Evolutionary conservation across 1,284 basidiomycete species (phyloP).

Genomic region (Puccinia horiana): DNA sequence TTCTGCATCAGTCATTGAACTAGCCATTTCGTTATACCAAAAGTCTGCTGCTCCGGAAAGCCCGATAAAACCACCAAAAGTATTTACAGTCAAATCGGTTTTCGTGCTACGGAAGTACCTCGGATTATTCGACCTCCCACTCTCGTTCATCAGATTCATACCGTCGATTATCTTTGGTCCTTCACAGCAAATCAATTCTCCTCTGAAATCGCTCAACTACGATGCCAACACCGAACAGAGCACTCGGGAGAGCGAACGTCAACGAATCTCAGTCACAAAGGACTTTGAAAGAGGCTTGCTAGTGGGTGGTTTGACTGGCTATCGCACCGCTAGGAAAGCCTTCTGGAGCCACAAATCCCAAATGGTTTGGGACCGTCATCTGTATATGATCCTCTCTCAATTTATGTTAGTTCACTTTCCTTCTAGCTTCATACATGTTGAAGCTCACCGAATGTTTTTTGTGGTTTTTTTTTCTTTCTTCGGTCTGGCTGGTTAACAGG

Average conservation of each 20-base stretch:
- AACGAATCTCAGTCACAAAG: neutral
- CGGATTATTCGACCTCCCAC: slow-evolving; percentile 50
- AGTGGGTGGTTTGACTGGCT: slow-evolving; percentile 57
- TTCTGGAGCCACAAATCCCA: slow-evolving; percentile 77
- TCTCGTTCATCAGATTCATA: slow-evolving; percentile 48
- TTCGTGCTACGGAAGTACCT: slow-evolving; percentile 33
- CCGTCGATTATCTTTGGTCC: slow-evolving; percentile 61
- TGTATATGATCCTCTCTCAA: slow-evolving; percentile 77
- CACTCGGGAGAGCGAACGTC: slow-evolving; percentile 12
- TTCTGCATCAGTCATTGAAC: slow-evolving; percentile 59
- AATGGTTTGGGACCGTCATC: slow-evolving; percentile 84
- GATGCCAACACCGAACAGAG: slow-evolving; percentile 32
- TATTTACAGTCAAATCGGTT: slow-evolving; percentile 65
- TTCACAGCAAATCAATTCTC: slow-evolving; percentile 61
- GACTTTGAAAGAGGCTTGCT: slow-evolving; percentile 28
- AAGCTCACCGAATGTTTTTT: neutral
- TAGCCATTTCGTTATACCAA: neutral
- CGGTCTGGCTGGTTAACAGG: neutral
- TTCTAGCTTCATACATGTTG: neutral
- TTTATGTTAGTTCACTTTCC: slow-evolving; percentile 76
- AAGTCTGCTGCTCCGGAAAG: slow-evolving; percentile 38
- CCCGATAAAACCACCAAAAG: slow-evolving; percentile 55
- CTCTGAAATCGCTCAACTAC: slow-evolving; percentile 50
- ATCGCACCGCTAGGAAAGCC: slow-evolving; percentile 67
- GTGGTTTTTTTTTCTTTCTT: neutral